Evolutionary conservation across 768 basidiomycete species (phyloP).

Genomic region (Asterophora lycoperdoides): DNA sequence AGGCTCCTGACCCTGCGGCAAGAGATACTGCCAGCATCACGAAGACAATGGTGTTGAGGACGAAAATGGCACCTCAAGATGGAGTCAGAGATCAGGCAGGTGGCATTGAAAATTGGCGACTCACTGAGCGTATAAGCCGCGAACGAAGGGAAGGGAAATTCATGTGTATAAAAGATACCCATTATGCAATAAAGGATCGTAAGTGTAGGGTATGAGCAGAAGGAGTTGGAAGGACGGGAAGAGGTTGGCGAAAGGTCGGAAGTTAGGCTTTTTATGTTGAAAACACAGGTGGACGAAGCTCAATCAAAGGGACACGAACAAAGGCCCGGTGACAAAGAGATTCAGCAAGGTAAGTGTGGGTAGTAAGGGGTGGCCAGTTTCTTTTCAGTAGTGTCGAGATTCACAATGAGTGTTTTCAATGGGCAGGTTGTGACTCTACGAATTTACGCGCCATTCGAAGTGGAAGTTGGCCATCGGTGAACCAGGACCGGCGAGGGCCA

Average conservation of each 20-base stretch:
- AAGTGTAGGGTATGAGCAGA: not conserved
- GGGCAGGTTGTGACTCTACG: too few relatives aligned
- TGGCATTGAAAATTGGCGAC: not conserved
- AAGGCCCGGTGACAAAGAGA: not conserved
- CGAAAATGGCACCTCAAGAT: conserved; percentile 7
- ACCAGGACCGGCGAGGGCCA: too few relatives aligned
- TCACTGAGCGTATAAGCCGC: conserved; percentile 10
- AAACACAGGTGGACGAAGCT: not conserved
- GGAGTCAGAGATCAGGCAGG: not conserved
- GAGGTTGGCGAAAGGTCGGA: not conserved
- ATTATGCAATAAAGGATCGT: not conserved
- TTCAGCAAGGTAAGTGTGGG: not conserved
- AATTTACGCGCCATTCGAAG: too few relatives aligned
- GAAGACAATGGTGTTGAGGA: conserved; percentile 7
- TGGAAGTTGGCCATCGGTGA: too few relatives aligned
- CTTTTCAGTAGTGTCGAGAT: too few relatives aligned
- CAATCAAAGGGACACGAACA: too few relatives aligned
- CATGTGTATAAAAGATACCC: conserved; percentile 7
- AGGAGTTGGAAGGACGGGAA: not conserved
- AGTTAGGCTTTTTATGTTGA: not conserved
- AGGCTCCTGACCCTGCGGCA: conserved; percentile 9
- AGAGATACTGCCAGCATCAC: conserved; percentile 11
- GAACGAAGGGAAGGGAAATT: conserved; percentile 13
- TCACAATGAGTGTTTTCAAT: too few relatives aligned
- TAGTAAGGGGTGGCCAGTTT: too few relatives aligned